Percentiles rank a stretch among this genome's conserved stretches.
phyloP scores from a whole-genome alignment of 2,329 filamentous ascomycete genomes.

The Juglanconis oblonga region DNA sequence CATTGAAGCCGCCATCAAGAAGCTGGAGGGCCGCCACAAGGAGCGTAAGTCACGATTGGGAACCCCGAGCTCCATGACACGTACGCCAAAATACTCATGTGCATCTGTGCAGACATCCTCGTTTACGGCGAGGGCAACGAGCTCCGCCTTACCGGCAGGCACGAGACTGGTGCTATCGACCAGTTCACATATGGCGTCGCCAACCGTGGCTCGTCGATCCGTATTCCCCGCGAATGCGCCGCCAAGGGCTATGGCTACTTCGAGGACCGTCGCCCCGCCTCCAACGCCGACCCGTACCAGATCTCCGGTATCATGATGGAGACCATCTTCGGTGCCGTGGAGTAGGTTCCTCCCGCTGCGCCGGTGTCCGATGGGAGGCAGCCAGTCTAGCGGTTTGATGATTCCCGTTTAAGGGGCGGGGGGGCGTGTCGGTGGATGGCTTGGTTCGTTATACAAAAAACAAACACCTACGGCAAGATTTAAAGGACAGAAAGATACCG shows the following conservation, averaged over 20 bases:
- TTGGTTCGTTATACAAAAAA: neutral
- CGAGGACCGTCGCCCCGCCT: conserved; percentile 65
- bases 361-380: neutral
- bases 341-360: neutral
- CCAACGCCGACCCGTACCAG: conserved; percentile 82
- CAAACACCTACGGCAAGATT: neutral
- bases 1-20: conserved; percentile 85
- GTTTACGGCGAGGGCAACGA: conserved; percentile 78
- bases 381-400: conserved; percentile 13
- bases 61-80: conserved; percentile 46
- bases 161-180: conserved; percentile 94
- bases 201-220: conserved; percentile 91
- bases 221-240: conserved; percentile 82
- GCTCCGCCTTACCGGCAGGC: conserved; percentile 83
- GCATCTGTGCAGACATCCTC: conserved; percentile 38
- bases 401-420: neutral
- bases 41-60: conserved; percentile 61
- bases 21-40: conserved; percentile 55
- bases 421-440: neutral
- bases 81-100: conserved; percentile 20
- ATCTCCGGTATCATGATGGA: conserved; percentile 77
- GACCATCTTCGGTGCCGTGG: conserved; percentile 47
- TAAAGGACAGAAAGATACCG: neutral
- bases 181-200: conserved; percentile 92
- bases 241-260: conserved; percentile 94